Base-by-base conservation (phyloP, 164 flowering plant species). In the Tetracentron sinense region DNA sequence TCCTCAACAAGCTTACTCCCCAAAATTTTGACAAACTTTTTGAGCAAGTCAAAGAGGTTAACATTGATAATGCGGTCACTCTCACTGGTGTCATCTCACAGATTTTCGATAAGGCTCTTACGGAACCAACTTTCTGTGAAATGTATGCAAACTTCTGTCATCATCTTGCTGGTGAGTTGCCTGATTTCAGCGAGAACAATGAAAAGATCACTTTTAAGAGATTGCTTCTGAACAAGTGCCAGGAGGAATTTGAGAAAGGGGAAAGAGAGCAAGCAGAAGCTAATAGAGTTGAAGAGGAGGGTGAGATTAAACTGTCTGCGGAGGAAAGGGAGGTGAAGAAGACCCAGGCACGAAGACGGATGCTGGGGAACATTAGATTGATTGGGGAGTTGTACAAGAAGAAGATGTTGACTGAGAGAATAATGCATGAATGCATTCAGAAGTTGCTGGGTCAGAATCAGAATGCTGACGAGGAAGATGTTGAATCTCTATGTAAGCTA, bases 81-180 rank as follows among this genome's bases (percentile, higher is more conserved):
- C 88, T 91, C 21, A 71, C 72, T 62, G 88, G 95, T 62, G 84
- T 90, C 42, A 86, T 88, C 64, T 81, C 90, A 15, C 95, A 90
- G 76, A 90, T 90, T 46, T 90, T 90, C 76, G 97, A 90, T 66
- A 88, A 90, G 67, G 95, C 95, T 64, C 67, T 90, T 25, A 88
- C 68, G 83, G 95, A 90, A 67, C 97, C 97, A 35, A 86, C 95
- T 22, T 90, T 90, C 67, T 88, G 95, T 79, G 95, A 90, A 70
- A 90, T 90, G 97, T 90, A 88, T 86, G 95, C 95, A 2, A 70
- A 84, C 59, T 86, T 90, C 71, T 90, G 97, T 70, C 59, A 21
- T 35, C 85, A 79, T 74, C 86, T 90, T 17, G 82, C 90, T 42
- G 76, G 71, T 19, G 89, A 63, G 25, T 69, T 90, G 61, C 96